Conservation (phyloP, 2,329 filamentous ascomycete species). For the Phoma herbarum region DNA sequence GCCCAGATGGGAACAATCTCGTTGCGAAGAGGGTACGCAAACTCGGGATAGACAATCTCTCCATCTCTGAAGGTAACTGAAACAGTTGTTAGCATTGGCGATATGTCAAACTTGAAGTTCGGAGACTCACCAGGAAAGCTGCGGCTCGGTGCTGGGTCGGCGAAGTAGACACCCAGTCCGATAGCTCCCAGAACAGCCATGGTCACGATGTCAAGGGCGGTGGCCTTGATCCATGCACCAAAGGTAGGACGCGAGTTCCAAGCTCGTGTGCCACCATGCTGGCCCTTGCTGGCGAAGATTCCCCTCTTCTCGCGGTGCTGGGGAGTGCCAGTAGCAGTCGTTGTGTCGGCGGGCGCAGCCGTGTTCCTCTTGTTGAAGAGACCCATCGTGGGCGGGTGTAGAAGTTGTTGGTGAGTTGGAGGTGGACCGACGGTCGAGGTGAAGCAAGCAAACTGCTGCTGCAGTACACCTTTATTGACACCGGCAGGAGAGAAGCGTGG, state of each 20-base stretch:
- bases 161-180: constrained; percentile 73
- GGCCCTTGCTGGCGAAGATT: constrained; percentile 33
- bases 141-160: constrained; percentile 71
- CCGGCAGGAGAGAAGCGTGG: constrained; percentile 3
- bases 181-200: constrained; percentile 72
- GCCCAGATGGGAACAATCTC: constrained; percentile 75
- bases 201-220: constrained; percentile 72
- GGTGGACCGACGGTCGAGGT: constrained; percentile 4
- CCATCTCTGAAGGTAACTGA: constrained; percentile 69
- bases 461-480: constrained; percentile 9
- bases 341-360: constrained; percentile 48
- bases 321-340: constrained; percentile 41
- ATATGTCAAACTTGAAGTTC: no score
- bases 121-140: constrained; percentile 67
- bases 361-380: constrained; percentile 51
- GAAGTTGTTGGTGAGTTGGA: constrained; percentile 7
- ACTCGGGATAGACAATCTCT: constrained; percentile 73
- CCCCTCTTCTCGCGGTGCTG: constrained; percentile 42
- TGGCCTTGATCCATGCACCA: constrained; percentile 74
- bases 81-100: background rate
- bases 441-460: constrained; percentile 17
- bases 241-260: constrained; percentile 62
- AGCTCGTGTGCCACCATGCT: constrained; percentile 26
- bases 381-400: constrained; percentile 40
- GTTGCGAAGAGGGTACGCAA: constrained; percentile 74